Percentiles rank a stretch among this genome's conserved stretches.
Evolutionary conservation across 1,139 yeast genomes (phyloP).

Genomic region (Lodderomyces parapsilosis): DNA sequence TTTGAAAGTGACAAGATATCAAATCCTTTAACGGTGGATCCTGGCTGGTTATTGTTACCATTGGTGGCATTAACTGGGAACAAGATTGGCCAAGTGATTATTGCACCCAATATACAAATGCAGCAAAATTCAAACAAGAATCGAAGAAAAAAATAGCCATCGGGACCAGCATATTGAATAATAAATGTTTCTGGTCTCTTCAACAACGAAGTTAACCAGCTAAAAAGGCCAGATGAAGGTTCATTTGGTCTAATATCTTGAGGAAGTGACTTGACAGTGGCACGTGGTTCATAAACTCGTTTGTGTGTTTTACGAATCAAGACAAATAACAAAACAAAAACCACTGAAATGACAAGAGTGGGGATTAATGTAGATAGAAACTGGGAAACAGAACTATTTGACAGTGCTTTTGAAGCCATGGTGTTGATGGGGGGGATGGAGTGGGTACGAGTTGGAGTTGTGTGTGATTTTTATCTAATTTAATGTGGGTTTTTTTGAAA

Average conservation of each 20-base stretch:
- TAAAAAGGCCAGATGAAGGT: conserved; percentile 53
- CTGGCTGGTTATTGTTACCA: conserved; percentile 39
- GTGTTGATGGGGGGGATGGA: neutral
- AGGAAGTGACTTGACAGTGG: conserved; percentile 44
- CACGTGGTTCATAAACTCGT: conserved; percentile 82
- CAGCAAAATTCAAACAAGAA: conserved; percentile 64
- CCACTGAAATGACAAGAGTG: conserved; percentile 47
- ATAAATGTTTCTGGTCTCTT: conserved; percentile 63
- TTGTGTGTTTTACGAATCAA: conserved; percentile 60
- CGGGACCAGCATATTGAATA: conserved; percentile 79
- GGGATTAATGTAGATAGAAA: conserved; percentile 41
- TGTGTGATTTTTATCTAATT: neutral
- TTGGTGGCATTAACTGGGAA: conserved; percentile 87
- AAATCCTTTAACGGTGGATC: conserved; percentile 45
- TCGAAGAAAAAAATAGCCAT: conserved; percentile 84
- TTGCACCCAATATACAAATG: conserved; percentile 61
- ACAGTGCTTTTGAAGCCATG: neutral
- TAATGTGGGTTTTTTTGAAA: too few species aligned
- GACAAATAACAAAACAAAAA: conserved; percentile 60
- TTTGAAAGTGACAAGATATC: conserved; percentile 63
- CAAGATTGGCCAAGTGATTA: conserved; percentile 71
- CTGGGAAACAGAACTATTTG: conserved; percentile 31
- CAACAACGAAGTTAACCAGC: conserved; percentile 56
- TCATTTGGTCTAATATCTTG: conserved; percentile 48
- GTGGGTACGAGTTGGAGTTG: neutral